These are phyloP conservation scores for Coccomyxa subellipsoidea DNA, from an alignment of 163 green algal species.

Conservation along the genomic window DNA sequence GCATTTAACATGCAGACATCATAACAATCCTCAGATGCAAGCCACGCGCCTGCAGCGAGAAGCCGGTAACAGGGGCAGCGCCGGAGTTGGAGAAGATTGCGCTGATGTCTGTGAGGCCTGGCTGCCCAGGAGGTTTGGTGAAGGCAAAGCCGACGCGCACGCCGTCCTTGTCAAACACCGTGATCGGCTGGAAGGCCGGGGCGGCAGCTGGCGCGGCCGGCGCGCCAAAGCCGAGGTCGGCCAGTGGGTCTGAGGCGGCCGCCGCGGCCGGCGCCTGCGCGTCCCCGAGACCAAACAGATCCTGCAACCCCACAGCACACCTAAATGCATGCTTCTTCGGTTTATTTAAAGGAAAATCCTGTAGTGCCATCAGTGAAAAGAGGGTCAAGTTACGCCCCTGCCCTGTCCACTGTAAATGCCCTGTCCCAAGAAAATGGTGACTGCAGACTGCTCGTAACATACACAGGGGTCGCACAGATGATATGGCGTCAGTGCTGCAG, in stretches of 20 bases:
- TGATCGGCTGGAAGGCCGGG: constrained; percentile 28
- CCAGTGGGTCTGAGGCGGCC: background rate
- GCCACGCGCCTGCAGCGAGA: constrained; percentile 72
- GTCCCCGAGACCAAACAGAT: background rate
- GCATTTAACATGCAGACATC: too few relatives aligned
- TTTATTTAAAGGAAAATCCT: too few relatives aligned
- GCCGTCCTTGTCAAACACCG: constrained; percentile 62
- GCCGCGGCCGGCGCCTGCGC: background rate
- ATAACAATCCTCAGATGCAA: background rate
- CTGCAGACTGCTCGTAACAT: too few relatives aligned
- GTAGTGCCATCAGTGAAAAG: too few relatives aligned
- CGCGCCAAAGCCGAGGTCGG: constrained; percentile 27
- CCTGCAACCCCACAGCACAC: background rate
- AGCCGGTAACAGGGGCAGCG: constrained; percentile 57
- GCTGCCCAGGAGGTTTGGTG: constrained; percentile 40
- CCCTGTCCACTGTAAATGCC: too few relatives aligned
- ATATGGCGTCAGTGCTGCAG: too few relatives aligned
- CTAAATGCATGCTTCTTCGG: background rate
- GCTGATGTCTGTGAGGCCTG: constrained; percentile 60
- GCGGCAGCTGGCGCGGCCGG: constrained; percentile 9
- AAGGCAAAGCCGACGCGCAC: constrained; percentile 61
- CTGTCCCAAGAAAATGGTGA: too few relatives aligned
- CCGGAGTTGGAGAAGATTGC: constrained; percentile 70
- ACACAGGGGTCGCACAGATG: too few relatives aligned
- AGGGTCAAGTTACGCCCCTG: too few relatives aligned